A percentile compares a stretch with the other conserved stretches of the same genome.
phyloP scores from a whole-genome alignment of 2,329 filamentous ascomycete species.

The Colletotrichum sp. region DNA sequence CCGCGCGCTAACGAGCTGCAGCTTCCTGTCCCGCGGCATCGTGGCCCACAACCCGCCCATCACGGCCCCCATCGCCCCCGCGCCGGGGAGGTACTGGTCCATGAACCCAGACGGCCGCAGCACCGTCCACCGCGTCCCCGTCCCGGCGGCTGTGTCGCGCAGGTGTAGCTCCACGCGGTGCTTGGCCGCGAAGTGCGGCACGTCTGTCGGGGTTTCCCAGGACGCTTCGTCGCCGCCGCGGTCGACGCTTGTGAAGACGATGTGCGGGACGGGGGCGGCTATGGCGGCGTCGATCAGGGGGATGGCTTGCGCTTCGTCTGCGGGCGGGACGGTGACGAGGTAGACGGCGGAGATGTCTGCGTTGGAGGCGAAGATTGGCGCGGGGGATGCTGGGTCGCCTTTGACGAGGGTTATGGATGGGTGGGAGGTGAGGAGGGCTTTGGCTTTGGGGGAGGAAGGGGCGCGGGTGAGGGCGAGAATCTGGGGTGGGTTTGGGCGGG shows the following conservation, averaged over 20 bases:
- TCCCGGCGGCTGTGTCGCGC: not conserved
- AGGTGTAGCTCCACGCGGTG: constrained; percentile 21
- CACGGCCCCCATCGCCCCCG: constrained; percentile 25
- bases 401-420: constrained; percentile 12
- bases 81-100: constrained; percentile 26
- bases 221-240: constrained; percentile 25
- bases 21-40: constrained; percentile 25
- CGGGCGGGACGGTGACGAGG: constrained; percentile 29
- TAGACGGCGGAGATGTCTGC: constrained; percentile 26
- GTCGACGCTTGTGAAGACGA: constrained; percentile 28
- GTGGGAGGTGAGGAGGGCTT: not conserved
- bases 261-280: constrained; percentile 29
- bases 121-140: constrained; percentile 25
- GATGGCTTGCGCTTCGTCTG: constrained; percentile 26
- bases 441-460: not conserved
- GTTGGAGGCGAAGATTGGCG: constrained; percentile 21
- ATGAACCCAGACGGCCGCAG: constrained; percentile 30
- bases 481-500: not conserved
- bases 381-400: constrained; percentile 5
- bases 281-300: constrained; percentile 27
- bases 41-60: constrained; percentile 28
- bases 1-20: constrained; percentile 29
- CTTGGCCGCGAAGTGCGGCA: constrained; percentile 26
- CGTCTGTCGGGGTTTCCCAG: constrained; percentile 20
- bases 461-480: constrained; percentile 10